Evolutionary conservation across 2,329 filamentous ascomycete genomes (phyloP).

Genomic region (Lecanoromycetidae sp.): DNA sequence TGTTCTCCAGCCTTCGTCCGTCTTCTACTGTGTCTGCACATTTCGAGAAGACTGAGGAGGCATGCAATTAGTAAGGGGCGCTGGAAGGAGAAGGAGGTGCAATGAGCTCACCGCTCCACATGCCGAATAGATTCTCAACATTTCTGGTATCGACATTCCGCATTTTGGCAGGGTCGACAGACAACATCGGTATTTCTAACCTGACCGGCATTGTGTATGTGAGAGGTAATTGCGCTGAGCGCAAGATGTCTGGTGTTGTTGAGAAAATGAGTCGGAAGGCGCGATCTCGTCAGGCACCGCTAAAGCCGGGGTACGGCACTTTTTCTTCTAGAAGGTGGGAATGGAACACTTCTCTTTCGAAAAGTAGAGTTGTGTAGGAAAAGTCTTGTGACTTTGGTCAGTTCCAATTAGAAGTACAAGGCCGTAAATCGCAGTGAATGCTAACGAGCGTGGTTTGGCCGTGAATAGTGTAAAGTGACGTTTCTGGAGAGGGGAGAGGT

Average conservation of each 20-base stretch:
- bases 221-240: background rate
- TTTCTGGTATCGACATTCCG: slow-evolving; percentile 91
- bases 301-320: too few relatives aligned
- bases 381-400: too few relatives aligned
- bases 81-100: background rate
- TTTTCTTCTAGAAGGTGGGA: too few relatives aligned
- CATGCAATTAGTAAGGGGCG: slow-evolving; percentile 21
- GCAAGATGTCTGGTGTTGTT: background rate
- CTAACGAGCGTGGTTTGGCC: too few relatives aligned
- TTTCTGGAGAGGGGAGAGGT: too few relatives aligned
- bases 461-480: too few relatives aligned
- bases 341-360: too few relatives aligned
- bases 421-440: too few relatives aligned
- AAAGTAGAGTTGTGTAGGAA: too few relatives aligned
- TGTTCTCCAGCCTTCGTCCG: slow-evolving; percentile 81
- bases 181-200: slow-evolving; percentile 74
- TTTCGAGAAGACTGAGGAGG: slow-evolving; percentile 66
- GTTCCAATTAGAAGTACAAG: too few relatives aligned
- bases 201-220: slow-evolving; percentile 61
- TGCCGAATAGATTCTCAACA: slow-evolving; percentile 84
- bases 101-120: slow-evolving; percentile 73
- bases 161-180: slow-evolving; percentile 82
- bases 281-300: slow-evolving; percentile 1
- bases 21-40: slow-evolving; percentile 91
- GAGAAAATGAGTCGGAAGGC: background rate